phyloP scores from a whole-genome alignment of 495 filamentous ascomycete genomes.

The Podospora conica region DNA sequence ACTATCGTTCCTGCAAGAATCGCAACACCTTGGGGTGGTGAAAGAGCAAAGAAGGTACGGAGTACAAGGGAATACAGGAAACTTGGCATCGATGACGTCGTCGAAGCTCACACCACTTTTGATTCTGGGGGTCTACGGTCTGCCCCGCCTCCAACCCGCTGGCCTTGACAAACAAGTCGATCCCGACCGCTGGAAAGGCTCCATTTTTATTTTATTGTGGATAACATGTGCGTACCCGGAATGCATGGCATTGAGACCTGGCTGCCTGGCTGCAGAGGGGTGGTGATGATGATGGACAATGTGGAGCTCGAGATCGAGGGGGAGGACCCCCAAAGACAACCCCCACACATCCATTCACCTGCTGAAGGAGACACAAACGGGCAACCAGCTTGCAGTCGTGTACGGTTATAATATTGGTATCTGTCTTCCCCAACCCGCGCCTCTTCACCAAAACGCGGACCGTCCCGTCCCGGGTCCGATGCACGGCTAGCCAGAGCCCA shows the following conservation, averaged over 20 bases:
- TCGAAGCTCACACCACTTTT: not conserved
- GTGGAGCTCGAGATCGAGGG: not conserved
- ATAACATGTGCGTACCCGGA: not conserved
- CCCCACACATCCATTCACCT: no score
- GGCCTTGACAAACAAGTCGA: not conserved
- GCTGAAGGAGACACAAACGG: no score
- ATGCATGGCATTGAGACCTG: not conserved
- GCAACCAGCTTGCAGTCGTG: no score
- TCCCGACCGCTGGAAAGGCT: not conserved
- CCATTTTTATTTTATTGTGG: not conserved
- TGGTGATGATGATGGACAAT: not conserved
- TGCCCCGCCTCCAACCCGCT: not conserved
- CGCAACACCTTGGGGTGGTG: not conserved
- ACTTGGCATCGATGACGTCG: not conserved
- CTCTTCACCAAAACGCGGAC: no score
- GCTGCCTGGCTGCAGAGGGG: not conserved
- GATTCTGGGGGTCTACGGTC: no score
- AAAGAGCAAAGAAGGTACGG: not conserved
- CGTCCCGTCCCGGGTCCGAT: no score
- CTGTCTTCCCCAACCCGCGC: no score
- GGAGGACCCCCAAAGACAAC: no score
- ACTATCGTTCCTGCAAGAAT: no score
- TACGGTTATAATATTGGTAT: no score
- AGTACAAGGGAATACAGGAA: not conserved
- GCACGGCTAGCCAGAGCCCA: not conserved